Base-by-base conservation (phyloP, 768 basidiomycete species). In the Amanita pallidorosea region DNA sequence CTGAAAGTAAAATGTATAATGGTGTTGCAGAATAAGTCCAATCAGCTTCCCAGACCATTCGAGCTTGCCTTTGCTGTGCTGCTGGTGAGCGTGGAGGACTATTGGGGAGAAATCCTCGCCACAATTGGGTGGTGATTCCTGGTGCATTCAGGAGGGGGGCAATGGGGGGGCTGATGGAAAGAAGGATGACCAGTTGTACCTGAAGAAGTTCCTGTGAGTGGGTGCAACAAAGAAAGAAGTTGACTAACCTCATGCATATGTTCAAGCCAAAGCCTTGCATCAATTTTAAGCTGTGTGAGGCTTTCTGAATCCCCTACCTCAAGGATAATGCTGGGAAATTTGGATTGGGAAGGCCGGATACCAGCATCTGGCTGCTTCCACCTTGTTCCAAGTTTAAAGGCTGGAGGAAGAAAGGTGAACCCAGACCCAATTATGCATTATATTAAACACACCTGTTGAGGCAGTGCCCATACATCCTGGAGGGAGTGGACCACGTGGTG, bases 241-340 rank as follows among this genome's bases (percentile, higher is more conserved):
- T 34, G 25, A 48, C 51, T 58, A 44, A 55, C 56, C 43, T 56
- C 52, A 33, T 47, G 55, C 51, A 51, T 54, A 22, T 56, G 47
- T 51, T 56, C 55, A 45, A 58, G n/a, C 55, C 57, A 54, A 56
- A 27, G 45, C 33, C 42, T 53, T 18, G 55, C 57, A 56, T 58
- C 57, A 47, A 51, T 53, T 48, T 49, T 48, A n/a, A 58, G 51
- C 27, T 58, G 57, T 35, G 45, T 43, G 17, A 55, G 35, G 47
- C 55, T 58, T 43, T 52, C 57, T 43, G 55, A 58, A 48, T 50
- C 18, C 7, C 57, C 57, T 54, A 56, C 57, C 45, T 58, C 57
- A 45, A 58, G 38, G 18, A 56, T 29, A 53, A 56, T 42, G 37
- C 49, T 56, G 6, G 49, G 55, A 40, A 23, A 34, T 20, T 18